These are phyloP conservation scores for Xerocomellus amylosporus DNA, from an alignment of 768 basidiomycete species.

Conservation along the genomic window DNA sequence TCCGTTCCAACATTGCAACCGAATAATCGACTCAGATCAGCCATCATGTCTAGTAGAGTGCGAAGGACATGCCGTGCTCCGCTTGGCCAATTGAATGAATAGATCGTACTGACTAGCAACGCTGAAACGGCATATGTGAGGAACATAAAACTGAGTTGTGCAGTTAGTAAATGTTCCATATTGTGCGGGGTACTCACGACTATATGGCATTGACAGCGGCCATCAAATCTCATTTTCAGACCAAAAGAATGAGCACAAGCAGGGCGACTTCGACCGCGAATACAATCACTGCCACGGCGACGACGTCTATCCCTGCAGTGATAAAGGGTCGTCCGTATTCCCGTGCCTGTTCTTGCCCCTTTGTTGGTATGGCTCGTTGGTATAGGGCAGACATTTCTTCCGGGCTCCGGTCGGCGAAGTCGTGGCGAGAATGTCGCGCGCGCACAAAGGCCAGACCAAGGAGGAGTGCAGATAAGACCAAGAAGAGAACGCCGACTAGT, in stretches of 20 bases:
- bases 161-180: neutral
- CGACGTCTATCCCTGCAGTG: conserved; percentile 75
- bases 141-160: neutral
- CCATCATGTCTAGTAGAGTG: neutral
- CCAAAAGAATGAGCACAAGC: conserved; percentile 54
- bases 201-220: conserved; percentile 14
- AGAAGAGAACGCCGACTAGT: conserved; percentile 59
- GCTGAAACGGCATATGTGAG: neutral
- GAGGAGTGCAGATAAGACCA: conserved; percentile 58
- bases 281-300: conserved; percentile 56
- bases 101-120: conserved; percentile 6
- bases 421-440: conserved; percentile 63
- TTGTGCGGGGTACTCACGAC: conserved; percentile 2
- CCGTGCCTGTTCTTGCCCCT: conserved; percentile 58
- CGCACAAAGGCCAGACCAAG: conserved; percentile 59
- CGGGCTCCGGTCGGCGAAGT: conserved; percentile 66
- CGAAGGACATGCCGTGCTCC: conserved; percentile 3
- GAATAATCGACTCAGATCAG: neutral
- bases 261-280: conserved; percentile 62
- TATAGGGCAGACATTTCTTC: conserved; percentile 29
- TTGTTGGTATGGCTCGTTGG: conserved; percentile 46
- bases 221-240: conserved; percentile 9
- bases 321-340: conserved; percentile 76
- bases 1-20: neutral
- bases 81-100: conserved; percentile 9